A percentile compares a stretch with the other conserved stretches of the same genome.
These are phyloP conservation scores for Dioscorea cayenensis DNA, from an alignment of 116 monocot species.

Conservation along the genomic window DNA sequence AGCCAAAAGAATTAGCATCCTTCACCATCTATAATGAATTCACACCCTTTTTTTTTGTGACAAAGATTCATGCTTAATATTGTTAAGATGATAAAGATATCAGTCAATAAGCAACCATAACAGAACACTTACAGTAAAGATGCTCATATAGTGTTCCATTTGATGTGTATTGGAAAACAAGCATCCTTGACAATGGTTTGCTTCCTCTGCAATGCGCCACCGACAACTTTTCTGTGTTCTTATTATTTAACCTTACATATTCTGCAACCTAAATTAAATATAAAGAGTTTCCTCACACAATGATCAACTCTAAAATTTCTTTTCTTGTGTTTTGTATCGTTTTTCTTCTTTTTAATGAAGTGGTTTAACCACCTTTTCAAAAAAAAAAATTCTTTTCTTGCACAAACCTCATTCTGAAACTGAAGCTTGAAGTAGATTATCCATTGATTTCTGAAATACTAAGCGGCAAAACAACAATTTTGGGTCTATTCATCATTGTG, in stretches of 20 bases:
- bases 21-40: conserved; percentile 55
- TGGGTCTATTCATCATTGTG: conserved; percentile 66
- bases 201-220: conserved; percentile 81
- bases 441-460: conserved; percentile 64
- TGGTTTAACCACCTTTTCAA: too few relatives aligned
- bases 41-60: background rate
- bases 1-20: conserved; percentile 74
- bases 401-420: too few relatives aligned
- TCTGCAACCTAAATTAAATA: conserved; percentile 55
- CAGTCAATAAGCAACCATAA: background rate
- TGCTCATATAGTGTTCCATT: conserved; percentile 96
- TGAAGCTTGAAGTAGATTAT: conserved; percentile 59
- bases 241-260: conserved; percentile 72
- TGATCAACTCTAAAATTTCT: conserved; percentile 16
- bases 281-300: background rate
- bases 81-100: conserved; percentile 1
- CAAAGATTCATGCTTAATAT: background rate
- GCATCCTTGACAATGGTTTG: conserved; percentile 84
- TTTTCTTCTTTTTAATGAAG: too few relatives aligned
- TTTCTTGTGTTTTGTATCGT: too few relatives aligned
- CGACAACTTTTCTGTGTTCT: conserved; percentile 64
- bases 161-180: conserved; percentile 91
- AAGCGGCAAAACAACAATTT: conserved; percentile 85
- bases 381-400: too few relatives aligned
- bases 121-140: conserved; percentile 69